Evolutionary conservation across 768 basidiomycete genomes (phyloP), one percentile per base, ranked within the genome.

Genomic region (Collybia nuda): DNA sequence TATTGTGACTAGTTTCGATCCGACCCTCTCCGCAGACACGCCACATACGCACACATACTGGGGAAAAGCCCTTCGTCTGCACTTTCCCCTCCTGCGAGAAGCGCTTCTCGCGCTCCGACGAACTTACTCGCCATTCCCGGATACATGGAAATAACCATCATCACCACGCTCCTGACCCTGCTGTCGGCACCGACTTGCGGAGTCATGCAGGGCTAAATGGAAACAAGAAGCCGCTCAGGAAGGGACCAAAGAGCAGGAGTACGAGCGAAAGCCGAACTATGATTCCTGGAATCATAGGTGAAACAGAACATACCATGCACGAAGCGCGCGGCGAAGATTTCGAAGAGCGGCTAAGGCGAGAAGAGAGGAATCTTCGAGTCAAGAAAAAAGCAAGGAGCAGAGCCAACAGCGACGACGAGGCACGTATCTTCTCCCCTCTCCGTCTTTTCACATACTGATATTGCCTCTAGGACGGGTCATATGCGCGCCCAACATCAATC

Each of bases 1-100:
- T 32, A 32, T 14, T 14, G 12, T 32, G 14, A 11, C 55, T 9
- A 32, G 37, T 28, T 47, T 47, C 42, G 40, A 45, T 48, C n/a
- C 52, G 24, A 26, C 4, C 54, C 47, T 56, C 51, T 51, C 52
- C 52, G 28, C 67, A 98, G 92, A 99, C 96, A 17, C 88, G 96
- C 55, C 96, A 99, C 64, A 97, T 98, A 48, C 88, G 96, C 52
- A 99, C 95, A 0, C 96, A 99, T 68, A 99, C 96, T 0, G 96
- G 96, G 62, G 96, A 99, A 72, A 98, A 97, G 60, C 96, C 96
- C 2, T 98, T 98, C 61, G 80, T 83, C 18, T 99, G 96, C 80
- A 86, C 84, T 1, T 91, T 86, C 66, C 85, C 91, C 3, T 82
- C 85, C n/a, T 99, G 96, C 79, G 95, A 97, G 70, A 99, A 98